Base-by-base conservation (phyloP, 2,329 filamentous ascomycete genomes). In the Coniochaeta prunicola region DNA sequence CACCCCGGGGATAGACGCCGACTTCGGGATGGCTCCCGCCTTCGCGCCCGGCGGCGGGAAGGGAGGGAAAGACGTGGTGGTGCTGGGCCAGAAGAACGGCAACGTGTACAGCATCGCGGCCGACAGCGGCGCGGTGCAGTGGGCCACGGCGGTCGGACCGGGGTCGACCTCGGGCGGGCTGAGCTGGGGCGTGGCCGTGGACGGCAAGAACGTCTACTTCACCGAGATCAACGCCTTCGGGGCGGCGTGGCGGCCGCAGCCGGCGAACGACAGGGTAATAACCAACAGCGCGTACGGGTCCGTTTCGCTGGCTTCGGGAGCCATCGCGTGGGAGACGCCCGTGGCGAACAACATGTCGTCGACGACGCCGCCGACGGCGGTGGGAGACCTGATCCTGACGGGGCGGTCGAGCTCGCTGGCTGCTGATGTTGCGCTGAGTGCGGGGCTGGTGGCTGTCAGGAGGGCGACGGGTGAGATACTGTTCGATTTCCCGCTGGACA, bases 71-170 rank as follows among this genome's bases (percentile, higher is more conserved):
- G 69, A 71, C 58, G 62, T 64, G 7, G 33, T 72, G 2, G 64
- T 71, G 2, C 55, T 71, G 0, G 70, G 69, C 2, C 67, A 69
- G 61, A 73, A 73, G 64, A 70, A 64, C 58, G 69, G 68, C 1
- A 62, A 63, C 31, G 57, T 73, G 21, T 69, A 68, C 56, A 59
- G 63, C 1, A 59, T 72, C 31, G 61, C 59, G 0, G 69, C 70
- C 1, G 50, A 64, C 26, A 59, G 61, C 6, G 70, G 70, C 1
- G 38, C 58, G 7, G 28, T 68, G 4, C 54, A 62, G 21, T 72
- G 69, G 69, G 50, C 64, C 5, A 66, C 59, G 12, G 36, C 34
- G 33, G 10, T 67, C 65, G 10, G 62, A 63, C 19, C 70, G 69
- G 17, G 63, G 50, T n/a, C 64, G 64, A 15, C 45, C 13, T 56